Conservation (phyloP, 164 flowering plant genomes). For the Stephania yunnanensis region DNA sequence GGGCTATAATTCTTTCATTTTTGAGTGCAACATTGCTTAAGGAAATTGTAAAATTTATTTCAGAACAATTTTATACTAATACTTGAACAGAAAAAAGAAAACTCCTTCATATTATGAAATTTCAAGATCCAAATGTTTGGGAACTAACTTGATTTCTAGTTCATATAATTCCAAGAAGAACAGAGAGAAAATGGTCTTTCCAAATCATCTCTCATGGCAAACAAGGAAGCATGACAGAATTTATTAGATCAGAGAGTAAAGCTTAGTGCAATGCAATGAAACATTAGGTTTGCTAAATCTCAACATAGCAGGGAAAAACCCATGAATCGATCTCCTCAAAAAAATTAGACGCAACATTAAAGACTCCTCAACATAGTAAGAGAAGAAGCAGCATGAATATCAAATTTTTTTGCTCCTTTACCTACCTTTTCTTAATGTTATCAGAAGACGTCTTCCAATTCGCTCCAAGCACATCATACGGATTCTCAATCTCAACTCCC, state of each 20-base stretch:
- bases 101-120: too few species aligned
- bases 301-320: not conserved
- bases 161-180: not conserved
- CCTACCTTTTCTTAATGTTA: slow-evolving; percentile 79
- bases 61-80: too few species aligned
- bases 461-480: slow-evolving; percentile 83
- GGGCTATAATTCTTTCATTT: too few species aligned
- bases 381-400: not conserved
- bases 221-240: not conserved
- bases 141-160: too few species aligned
- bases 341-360: not conserved
- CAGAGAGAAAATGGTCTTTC: not conserved
- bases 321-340: not conserved
- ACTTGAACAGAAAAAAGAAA: too few species aligned
- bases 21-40: too few species aligned
- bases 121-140: too few species aligned
- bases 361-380: not conserved
- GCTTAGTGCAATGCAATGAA: not conserved
- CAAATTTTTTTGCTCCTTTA: not conserved
- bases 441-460: slow-evolving; percentile 61
- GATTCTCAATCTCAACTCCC: slow-evolving; percentile 54
- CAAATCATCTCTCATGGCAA: not conserved
- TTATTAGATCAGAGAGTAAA: not conserved
- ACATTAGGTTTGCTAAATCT: not conserved
- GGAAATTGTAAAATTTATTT: too few species aligned